Evolutionary conservation across 139 green algal species (phyloP), one percentile per base, ranked within the genome.

Genomic region (Nannochloris sp.): DNA sequence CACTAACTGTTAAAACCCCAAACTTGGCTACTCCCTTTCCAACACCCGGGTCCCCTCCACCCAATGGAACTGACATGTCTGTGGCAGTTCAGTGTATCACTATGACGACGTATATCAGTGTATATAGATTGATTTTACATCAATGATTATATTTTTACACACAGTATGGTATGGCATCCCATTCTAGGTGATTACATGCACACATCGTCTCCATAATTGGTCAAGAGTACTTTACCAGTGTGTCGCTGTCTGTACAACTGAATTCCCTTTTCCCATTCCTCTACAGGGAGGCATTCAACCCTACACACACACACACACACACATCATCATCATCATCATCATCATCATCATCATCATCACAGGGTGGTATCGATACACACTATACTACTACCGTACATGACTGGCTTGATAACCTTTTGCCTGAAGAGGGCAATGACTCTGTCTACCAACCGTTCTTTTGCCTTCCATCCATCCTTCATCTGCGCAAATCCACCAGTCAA

Each of bases 1-100:
- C 89, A 53, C 79, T 89, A 40, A 96, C 77, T 0, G 89, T 95
- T 1, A 96, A 53, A 17, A 96, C 82, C 6, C 89, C 89, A 68
- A 96, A 86, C 1, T 49, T 62, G 0, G 79, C 82, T 12, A 49
- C n/a, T 53, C 46, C 46, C 20, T 53, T 1, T 50, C 94, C 89
- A 16, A 85, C 84, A 9, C 85, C 63, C 43, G 4, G 6, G 17
- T 62, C 56, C n/a, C 25, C 58, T 59, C 20, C 20, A 12, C n/a
- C 16, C 0, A 53, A 11, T 20, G 46, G 46, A 28, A 53, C n/a
- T 11, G n/a, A 28, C n/a, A 23, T 53, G 16, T 53, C n/a, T 53
- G 46, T 23, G 20, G 20, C 20, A 23, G 20, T 23, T 23, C 20
- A 23, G 0, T 23, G 20, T 23, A 23, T 23, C 20, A 23, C 20